phyloP scores from a whole-genome alignment of 176 grass and related monocot genomes.

The Zea mays region DNA sequence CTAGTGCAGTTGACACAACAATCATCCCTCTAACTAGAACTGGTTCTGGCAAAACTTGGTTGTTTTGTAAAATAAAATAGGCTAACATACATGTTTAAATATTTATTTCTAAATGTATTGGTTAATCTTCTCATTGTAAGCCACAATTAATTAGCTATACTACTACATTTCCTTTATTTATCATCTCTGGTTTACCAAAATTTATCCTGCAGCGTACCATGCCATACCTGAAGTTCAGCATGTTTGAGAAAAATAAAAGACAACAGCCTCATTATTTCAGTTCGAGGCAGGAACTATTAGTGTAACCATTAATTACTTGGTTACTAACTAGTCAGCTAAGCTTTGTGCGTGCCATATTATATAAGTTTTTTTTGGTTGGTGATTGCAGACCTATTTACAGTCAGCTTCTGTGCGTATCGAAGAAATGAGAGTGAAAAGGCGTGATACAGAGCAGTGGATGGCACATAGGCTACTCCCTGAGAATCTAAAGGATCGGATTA shows the following conservation, averaged over 20 bases:
- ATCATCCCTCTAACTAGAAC: slow-evolving; percentile 11
- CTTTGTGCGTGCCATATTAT: neutral
- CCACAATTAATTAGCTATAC: slow-evolving; percentile 9
- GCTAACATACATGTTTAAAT: slow-evolving; percentile 7
- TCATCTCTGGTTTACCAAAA: slow-evolving; percentile 10
- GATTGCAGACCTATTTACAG: slow-evolving; percentile 79
- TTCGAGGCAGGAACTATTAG: slow-evolving; percentile 21
- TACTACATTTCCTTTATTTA: slow-evolving; percentile 1
- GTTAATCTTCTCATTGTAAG: neutral
- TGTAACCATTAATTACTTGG: neutral
- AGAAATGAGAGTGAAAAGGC: slow-evolving; percentile 91
- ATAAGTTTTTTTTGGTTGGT: slow-evolving; percentile 31
- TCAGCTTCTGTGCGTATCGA: slow-evolving; percentile 76
- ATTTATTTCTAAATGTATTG: neutral
- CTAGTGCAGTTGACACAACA: slow-evolving; percentile 5
- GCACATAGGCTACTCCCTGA: slow-evolving; percentile 79
- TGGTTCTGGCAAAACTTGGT: slow-evolving; percentile 11
- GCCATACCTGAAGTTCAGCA: neutral
- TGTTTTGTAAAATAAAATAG: slow-evolving; percentile 15
- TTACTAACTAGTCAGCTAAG: slow-evolving; percentile 28
- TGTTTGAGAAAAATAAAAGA: slow-evolving; percentile 15
- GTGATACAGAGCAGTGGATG: slow-evolving; percentile 92
- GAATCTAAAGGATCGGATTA: slow-evolving; percentile 78
- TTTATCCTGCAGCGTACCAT: slow-evolving; percentile 5
- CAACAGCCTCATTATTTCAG: neutral